A percentile compares a stretch with the other conserved stretches of the same genome.
These are phyloP conservation scores for Ambrosia artemisiifolia DNA, from an alignment of 129 eudicot genomes.

Conservation along the genomic window DNA sequence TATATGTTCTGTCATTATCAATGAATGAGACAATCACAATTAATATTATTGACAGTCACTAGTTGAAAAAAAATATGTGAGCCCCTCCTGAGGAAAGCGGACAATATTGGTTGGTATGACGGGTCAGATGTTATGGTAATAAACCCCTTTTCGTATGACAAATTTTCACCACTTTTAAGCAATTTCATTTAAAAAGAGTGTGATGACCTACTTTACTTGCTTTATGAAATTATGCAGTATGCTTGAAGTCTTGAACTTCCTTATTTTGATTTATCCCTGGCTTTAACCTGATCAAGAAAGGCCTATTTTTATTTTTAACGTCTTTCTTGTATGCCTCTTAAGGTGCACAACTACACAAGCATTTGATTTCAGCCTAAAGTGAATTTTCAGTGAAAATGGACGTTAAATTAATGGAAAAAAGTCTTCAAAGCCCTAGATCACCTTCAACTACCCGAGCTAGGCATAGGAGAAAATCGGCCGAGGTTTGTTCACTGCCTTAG, in stretches of 20 bases:
- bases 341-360: conserved; percentile 16
- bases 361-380: conserved; percentile 20
- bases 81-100: neutral
- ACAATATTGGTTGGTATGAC: neutral
- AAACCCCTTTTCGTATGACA: neutral
- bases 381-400: conserved; percentile 16
- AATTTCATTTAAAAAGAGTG: neutral
- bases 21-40: no score
- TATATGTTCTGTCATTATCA: no score
- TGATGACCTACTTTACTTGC: neutral
- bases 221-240: no score
- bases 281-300: neutral
- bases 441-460: conserved; percentile 49
- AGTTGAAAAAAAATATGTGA: neutral
- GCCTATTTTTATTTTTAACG: neutral
- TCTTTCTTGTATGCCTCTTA: conserved; percentile 6
- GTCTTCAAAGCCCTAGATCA: conserved; percentile 36
- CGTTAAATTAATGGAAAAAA: conserved; percentile 31
- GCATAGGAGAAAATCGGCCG: conserved; percentile 45
- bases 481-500: conserved; percentile 35
- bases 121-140: neutral
- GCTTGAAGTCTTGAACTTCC: neutral
- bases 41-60: no score
- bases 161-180: neutral
- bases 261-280: neutral